These are phyloP conservation scores for Salix arbutifolia DNA, from an alignment of 345 rosid species.

Conservation along the genomic window DNA sequence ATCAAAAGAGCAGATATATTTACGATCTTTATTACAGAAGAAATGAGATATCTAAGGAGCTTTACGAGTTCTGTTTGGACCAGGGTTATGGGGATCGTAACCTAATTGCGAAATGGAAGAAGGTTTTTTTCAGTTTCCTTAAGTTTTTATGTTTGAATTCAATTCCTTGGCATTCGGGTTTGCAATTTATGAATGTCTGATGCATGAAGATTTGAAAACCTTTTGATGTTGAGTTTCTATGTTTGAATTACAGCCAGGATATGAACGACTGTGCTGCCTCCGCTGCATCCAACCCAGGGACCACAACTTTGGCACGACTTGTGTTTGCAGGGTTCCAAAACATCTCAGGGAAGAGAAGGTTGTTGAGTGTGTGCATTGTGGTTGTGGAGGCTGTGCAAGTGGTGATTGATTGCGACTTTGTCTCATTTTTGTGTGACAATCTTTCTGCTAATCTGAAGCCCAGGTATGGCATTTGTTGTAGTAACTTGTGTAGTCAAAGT, in stretches of 20 bases:
- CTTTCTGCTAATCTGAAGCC: not conserved
- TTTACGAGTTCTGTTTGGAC: slow-evolving; percentile 71
- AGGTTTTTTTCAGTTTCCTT: slow-evolving; percentile 22
- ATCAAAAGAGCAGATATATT: slow-evolving; percentile 67
- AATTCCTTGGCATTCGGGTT: not conserved
- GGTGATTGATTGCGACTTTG: slow-evolving; percentile 40
- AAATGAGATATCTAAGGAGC: slow-evolving; percentile 66
- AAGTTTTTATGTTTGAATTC: not conserved
- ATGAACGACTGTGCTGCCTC: slow-evolving; percentile 79
- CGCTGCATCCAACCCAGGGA: slow-evolving; percentile 82
- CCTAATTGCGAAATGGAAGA: slow-evolving; percentile 76
- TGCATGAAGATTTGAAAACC: not conserved
- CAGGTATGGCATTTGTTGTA: not conserved
- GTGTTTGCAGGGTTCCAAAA: slow-evolving; percentile 76
- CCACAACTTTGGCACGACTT: slow-evolving; percentile 80
- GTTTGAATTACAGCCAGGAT: slow-evolving; percentile 55
- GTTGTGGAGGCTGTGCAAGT: slow-evolving; percentile 78
- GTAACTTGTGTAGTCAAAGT: not conserved
- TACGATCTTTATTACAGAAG: slow-evolving; percentile 59
- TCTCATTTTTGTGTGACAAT: not conserved
- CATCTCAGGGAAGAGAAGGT: slow-evolving; percentile 80
- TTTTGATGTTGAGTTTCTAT: not conserved
- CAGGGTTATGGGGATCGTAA: slow-evolving; percentile 66
- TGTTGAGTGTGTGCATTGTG: slow-evolving; percentile 80
- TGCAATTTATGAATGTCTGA: not conserved